Base-by-base conservation (phyloP, 768 basidiomycete species). In the Boletellus emodensis region DNA sequence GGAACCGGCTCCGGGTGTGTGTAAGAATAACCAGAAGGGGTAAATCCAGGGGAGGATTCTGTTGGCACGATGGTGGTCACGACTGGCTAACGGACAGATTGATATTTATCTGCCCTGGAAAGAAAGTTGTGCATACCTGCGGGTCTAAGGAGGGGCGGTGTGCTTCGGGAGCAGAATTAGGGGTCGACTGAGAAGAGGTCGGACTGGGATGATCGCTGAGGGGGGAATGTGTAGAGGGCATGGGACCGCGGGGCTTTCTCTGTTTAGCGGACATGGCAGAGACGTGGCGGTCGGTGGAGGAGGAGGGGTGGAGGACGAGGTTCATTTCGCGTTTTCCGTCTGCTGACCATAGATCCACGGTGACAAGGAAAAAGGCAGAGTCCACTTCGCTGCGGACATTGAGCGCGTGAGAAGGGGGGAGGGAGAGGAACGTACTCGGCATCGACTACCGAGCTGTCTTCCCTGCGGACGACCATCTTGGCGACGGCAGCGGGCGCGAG, bases 271-370 rank as follows among this genome's bases (percentile, higher is more conserved):
- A 11, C 43, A 70, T 61, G 1, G 67, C 62, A 2, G 86, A 77
- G n/a, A 81, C 75, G 66, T 84, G 87, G 45, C 87, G 81, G 62
- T 90, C 88, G 0, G 62, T 48, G 32, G 81, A 73, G 4, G 90
- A 83, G 1, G 87, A 87, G 0, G 93, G 90, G 62, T 93, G 91
- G 18, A 90, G 75, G 38, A 96, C 90, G 14, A 95, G 81, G 66
- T 95, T 95, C 74, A 87, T 86, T 63, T 95, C 90, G 28, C 84
- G 79, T 56, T 77, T 82, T 13, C 83, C 87, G 58, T 94, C 91
- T 39, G 76, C 77, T 0, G 90, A 90, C 89, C 92, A 95, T 3
- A 97, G 72, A 70, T 96, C 94, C n/a, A 91, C 91, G 15, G 90
- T 89, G 24, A 92, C 86, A 38, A 96, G 69, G 65, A 97, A 90